A percentile compares a stretch with the other conserved stretches of the same genome.
Conservation (phyloP, 148 eudicot genomes). For the Silene conica region DNA sequence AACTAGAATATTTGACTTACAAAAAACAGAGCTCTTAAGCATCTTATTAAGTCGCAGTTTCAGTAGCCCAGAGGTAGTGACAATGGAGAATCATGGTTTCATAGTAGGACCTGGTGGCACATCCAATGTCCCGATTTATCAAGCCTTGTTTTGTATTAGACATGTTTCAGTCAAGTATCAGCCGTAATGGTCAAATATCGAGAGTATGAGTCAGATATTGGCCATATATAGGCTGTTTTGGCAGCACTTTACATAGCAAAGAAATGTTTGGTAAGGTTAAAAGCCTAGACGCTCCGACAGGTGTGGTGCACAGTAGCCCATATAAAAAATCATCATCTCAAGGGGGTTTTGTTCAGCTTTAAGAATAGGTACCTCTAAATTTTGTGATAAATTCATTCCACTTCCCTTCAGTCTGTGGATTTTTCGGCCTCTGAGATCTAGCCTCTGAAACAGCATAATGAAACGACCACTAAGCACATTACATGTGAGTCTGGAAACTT, state of each 20-base stretch:
- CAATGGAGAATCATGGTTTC: not conserved
- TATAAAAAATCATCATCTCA: not conserved
- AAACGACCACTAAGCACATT: slow-evolving; percentile 9
- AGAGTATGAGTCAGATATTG: no score
- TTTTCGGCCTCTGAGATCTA: slow-evolving; percentile 92
- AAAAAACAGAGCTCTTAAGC: not conserved
- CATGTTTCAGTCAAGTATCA: not conserved
- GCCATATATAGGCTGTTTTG: not conserved
- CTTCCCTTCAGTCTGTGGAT: slow-evolving; percentile 56
- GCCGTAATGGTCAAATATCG: not conserved
- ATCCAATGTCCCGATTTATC: not conserved
- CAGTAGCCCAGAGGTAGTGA: not conserved
- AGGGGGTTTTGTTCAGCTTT: not conserved
- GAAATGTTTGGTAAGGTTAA: not conserved
- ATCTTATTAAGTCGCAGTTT: not conserved
- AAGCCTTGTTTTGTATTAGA: not conserved
- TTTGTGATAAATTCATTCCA: slow-evolving; percentile 70
- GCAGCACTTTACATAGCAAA: not conserved
- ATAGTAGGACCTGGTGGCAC: not conserved
- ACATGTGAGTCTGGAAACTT: not conserved
- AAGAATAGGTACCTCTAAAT: slow-evolving; percentile 62
- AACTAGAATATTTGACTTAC: not conserved
- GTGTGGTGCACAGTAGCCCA: not conserved
- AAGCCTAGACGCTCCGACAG: not conserved
- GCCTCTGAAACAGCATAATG: slow-evolving; percentile 52